Evolutionary conservation across 2,329 filamentous ascomycete species (phyloP).

Genomic region (Penicillium sp.): DNA sequence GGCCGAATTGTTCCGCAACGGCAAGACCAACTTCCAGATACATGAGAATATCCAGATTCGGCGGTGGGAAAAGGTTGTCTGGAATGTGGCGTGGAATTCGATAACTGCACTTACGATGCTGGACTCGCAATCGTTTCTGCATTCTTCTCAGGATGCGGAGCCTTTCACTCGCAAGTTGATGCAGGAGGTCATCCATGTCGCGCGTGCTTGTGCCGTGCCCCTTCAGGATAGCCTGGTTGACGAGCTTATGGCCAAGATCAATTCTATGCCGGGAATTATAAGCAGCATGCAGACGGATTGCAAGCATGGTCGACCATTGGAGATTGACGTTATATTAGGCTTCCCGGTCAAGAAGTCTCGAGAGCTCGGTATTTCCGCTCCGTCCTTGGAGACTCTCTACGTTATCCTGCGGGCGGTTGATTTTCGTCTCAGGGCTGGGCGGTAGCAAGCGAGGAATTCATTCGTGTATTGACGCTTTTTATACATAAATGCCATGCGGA

Average conservation of each 20-base stretch:
- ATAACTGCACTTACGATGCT: constrained; percentile 44
- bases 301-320: constrained; percentile 42
- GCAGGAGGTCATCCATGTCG: constrained; percentile 45
- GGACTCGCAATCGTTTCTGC: constrained; percentile 44
- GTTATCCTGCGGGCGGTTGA: constrained; percentile 32
- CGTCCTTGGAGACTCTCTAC: constrained; percentile 41
- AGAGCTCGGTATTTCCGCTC: constrained; percentile 40
- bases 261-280: constrained; percentile 39
- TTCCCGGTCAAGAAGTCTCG: constrained; percentile 40
- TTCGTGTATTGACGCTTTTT: too few species aligned
- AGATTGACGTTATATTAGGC: constrained; percentile 49
- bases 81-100: constrained; percentile 44
- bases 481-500: neutral
- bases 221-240: constrained; percentile 40
- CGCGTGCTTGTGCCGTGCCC: constrained; percentile 37
- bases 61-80: constrained; percentile 44
- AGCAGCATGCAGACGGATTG: constrained; percentile 49
- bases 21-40: constrained; percentile 41
- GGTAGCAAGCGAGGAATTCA: too few species aligned
- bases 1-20: constrained; percentile 39
- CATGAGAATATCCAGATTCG: constrained; percentile 37
- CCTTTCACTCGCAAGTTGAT: constrained; percentile 41
- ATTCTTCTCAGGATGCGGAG: constrained; percentile 40
- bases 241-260: constrained; percentile 38
- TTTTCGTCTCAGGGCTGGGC: constrained; percentile 16